These are phyloP conservation scores for Verticillium zaregamsianum DNA, from an alignment of 2,329 filamentous ascomycete species.

Conservation along the genomic window DNA sequence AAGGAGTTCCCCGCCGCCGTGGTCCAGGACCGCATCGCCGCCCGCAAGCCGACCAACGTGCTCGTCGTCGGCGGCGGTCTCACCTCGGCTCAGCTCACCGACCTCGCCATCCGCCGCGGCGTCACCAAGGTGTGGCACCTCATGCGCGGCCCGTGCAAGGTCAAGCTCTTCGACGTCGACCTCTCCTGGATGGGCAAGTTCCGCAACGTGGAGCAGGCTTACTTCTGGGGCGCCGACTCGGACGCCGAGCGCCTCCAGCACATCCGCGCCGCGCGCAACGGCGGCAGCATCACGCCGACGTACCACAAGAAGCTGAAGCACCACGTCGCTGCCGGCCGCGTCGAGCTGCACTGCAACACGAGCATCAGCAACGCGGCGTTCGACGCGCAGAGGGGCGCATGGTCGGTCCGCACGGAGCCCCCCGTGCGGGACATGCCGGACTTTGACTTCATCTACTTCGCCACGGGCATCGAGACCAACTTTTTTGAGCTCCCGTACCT, in stretches of 20 bases:
- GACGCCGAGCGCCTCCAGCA: slow-evolving; percentile 66
- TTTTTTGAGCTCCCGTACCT: slow-evolving; percentile 59
- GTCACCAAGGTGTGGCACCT: slow-evolving; percentile 66
- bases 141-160: slow-evolving; percentile 54
- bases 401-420: slow-evolving; percentile 47
- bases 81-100: slow-evolving; percentile 69
- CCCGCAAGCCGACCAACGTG: slow-evolving; percentile 51
- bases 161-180: slow-evolving; percentile 76
- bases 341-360: slow-evolving; percentile 56
- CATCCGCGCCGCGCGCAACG: slow-evolving; percentile 61
- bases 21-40: slow-evolving; percentile 48
- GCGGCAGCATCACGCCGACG: slow-evolving; percentile 70
- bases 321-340: slow-evolving; percentile 46
- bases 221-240: slow-evolving; percentile 72
- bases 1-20: slow-evolving; percentile 50
- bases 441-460: slow-evolving; percentile 70
- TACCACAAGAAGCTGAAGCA: slow-evolving; percentile 64
- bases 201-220: slow-evolving; percentile 70
- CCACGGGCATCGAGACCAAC: slow-evolving; percentile 66
- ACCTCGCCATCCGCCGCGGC: slow-evolving; percentile 60
- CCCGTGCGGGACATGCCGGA: slow-evolving; percentile 46
- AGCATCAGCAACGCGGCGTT: slow-evolving; percentile 48
- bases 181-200: slow-evolving; percentile 81
- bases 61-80: slow-evolving; percentile 72
- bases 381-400: slow-evolving; percentile 34